Conservation (phyloP, 345 rosid species). For the Populus davidiana region DNA sequence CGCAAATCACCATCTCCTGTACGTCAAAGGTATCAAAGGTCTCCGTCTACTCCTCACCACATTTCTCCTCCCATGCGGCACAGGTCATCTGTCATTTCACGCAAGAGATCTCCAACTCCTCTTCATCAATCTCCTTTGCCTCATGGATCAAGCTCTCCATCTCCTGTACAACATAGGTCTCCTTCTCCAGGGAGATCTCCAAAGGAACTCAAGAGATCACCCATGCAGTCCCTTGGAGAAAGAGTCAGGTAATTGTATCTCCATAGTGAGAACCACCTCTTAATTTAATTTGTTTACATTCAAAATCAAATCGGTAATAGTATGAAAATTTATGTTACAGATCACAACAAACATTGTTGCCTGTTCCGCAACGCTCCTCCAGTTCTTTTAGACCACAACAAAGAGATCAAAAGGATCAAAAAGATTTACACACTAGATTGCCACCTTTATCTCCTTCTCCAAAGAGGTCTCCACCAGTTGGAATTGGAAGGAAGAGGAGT, state of each 20-base stretch:
- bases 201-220: slow-evolving; percentile 37
- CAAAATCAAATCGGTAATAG: not conserved
- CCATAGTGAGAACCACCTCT: not conserved
- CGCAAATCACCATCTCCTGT: slow-evolving; percentile 14
- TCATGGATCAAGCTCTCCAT: slow-evolving; percentile 41
- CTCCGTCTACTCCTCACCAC: slow-evolving; percentile 35
- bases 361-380: slow-evolving; percentile 11
- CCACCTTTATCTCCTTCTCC: slow-evolving; percentile 28
- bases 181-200: slow-evolving; percentile 42
- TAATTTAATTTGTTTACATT: not conserved
- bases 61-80: slow-evolving; percentile 23
- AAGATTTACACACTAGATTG: slow-evolving; percentile 14
- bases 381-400: slow-evolving; percentile 19
- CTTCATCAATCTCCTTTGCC: slow-evolving; percentile 41
- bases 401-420: slow-evolving; percentile 17
- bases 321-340: slow-evolving; percentile 20
- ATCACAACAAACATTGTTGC: slow-evolving; percentile 21
- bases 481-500: slow-evolving; percentile 18
- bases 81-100: slow-evolving; percentile 37
- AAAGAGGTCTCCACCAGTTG: slow-evolving; percentile 26
- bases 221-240: slow-evolving; percentile 42
- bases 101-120: slow-evolving; percentile 42
- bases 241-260: slow-evolving; percentile 43
- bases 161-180: slow-evolving; percentile 42
- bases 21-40: slow-evolving; percentile 30